A percentile compares a stretch with the other conserved stretches of the same genome.
These are phyloP conservation scores for Raffaelea albimanens DNA, from an alignment of 2,329 filamentous ascomycete genomes.

Conservation along the genomic window DNA sequence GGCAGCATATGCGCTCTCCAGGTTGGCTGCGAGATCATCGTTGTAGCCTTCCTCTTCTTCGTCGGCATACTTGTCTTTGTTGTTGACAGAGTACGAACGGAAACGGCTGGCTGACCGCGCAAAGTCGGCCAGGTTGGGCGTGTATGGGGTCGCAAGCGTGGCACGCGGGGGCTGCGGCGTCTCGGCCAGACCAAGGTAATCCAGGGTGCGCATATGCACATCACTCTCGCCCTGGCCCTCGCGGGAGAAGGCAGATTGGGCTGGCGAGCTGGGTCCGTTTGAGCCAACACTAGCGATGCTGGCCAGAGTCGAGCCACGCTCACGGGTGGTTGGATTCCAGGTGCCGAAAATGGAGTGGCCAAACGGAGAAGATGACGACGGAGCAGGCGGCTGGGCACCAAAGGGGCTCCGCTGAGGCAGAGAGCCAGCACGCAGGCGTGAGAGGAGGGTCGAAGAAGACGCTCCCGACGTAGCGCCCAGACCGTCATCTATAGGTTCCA, in stretches of 20 bases:
- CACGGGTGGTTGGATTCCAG: conserved; percentile 68
- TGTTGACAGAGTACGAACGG: conserved; percentile 96
- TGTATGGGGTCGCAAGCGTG: conserved; percentile 63
- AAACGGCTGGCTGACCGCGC: conserved; percentile 77
- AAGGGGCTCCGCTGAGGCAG: conserved; percentile 83
- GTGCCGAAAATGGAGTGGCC: conserved; percentile 84
- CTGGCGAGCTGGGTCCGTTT: conserved; percentile 80
- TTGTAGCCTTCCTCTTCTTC: conserved; percentile 74
- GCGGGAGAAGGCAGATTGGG: conserved; percentile 75
- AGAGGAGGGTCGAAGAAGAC: conserved; percentile 65
- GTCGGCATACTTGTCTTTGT: conserved; percentile 93
- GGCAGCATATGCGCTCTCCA: conserved; percentile 51
- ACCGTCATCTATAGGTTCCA: conserved; percentile 31
- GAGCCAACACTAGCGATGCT: conserved; percentile 80
- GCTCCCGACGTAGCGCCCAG: conserved; percentile 19
- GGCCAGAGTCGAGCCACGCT: conserved; percentile 76
- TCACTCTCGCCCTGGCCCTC: conserved; percentile 81
- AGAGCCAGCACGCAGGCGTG: conserved; percentile 80
- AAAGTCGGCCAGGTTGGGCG: conserved; percentile 66
- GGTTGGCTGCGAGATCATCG: conserved; percentile 31
- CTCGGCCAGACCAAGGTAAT: conserved; percentile 91
- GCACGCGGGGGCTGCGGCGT: conserved; percentile 75
- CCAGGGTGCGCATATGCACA: conserved; percentile 79
- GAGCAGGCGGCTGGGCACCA: conserved; percentile 34
- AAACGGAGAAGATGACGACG: conserved; percentile 61